Evolutionary conservation across 176 grass and related monocot genomes (phyloP).

Genomic region (Cymbopogon citratus): DNA sequence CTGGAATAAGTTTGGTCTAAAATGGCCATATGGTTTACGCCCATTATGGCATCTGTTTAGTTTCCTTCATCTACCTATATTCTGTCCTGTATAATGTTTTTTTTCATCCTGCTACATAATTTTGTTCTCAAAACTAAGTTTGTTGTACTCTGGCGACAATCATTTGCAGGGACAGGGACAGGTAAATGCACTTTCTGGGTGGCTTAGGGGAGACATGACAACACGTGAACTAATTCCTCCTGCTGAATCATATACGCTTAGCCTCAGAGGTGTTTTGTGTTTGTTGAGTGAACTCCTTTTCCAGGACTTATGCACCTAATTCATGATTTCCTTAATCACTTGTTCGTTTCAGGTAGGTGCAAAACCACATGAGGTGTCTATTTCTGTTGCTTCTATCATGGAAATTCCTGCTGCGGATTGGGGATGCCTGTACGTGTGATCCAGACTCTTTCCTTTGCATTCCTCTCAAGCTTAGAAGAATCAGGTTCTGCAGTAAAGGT

Average conservation of each 20-base stretch:
- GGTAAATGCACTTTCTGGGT: conserved; percentile 67
- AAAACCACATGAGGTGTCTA: conserved; percentile 48
- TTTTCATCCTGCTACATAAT: neutral
- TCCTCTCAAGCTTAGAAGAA: conserved; percentile 94
- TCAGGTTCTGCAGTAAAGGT: conserved; percentile 80
- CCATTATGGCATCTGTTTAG: neutral
- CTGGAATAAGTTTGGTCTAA: neutral
- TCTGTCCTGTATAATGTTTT: neutral
- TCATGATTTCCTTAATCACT: conserved; percentile 26
- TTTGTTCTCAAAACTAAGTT: neutral
- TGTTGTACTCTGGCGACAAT: neutral
- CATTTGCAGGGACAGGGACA: conserved; percentile 39
- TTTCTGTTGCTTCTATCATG: conserved; percentile 71
- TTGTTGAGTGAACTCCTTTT: conserved; percentile 21
- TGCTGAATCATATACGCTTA: conserved; percentile 61
- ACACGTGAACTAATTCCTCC: conserved; percentile 49
- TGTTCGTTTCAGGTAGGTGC: conserved; percentile 37
- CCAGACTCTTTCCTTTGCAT: conserved; percentile 81
- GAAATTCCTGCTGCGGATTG: conserved; percentile 70
- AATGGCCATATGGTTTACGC: neutral
- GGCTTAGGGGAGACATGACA: conserved; percentile 36
- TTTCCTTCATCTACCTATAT: neutral
- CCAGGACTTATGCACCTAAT: conserved; percentile 7
- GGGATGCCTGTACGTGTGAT: conserved; percentile 84
- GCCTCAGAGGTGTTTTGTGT: conserved; percentile 63